Conservation (phyloP, 805 yeast genomes). For the Wilhelminamyces savonicus region DNA sequence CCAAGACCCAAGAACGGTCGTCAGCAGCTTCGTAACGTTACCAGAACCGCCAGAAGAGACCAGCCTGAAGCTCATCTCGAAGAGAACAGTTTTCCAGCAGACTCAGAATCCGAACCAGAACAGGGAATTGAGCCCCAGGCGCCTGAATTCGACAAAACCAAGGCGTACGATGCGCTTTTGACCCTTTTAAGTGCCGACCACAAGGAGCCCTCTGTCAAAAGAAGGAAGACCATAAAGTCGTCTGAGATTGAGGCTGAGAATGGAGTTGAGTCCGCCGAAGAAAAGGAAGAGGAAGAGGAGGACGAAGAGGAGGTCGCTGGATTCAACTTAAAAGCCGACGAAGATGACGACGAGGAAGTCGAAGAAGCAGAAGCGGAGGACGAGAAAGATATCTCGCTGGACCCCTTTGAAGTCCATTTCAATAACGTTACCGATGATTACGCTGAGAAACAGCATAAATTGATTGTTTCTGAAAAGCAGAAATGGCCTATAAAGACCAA, state of each 20-base stretch:
- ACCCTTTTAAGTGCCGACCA: constrained; percentile 52
- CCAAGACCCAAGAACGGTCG: constrained; percentile 45
- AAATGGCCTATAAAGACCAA: constrained; percentile 24
- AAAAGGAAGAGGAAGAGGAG: constrained; percentile 7
- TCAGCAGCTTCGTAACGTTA: constrained; percentile 52
- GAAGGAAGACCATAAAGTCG: constrained; percentile 6
- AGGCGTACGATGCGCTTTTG: constrained; percentile 64
- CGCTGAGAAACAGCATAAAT: constrained; percentile 19
- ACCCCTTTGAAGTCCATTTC: constrained; percentile 78
- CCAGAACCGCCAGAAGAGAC: constrained; percentile 45
- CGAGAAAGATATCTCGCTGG: constrained; percentile 37
- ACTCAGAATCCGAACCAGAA: no score
- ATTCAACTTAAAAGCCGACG: constrained; percentile 8
- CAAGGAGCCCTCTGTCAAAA: constrained; percentile 16
- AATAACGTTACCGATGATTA: constrained; percentile 41
- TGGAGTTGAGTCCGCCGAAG: neutral
- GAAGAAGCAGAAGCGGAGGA: constrained; percentile 11
- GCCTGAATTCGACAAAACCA: no score
- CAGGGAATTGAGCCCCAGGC: no score
- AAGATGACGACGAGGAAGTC: constrained; percentile 10
- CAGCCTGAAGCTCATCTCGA: no score
- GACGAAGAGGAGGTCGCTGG: constrained; percentile 17
- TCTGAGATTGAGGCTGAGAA: constrained; percentile 1
- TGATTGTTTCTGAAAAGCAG: constrained; percentile 8
- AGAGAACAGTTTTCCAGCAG: no score